phyloP scores from a whole-genome alignment of 306 rosid species.

The Fragaria iinumae region DNA sequence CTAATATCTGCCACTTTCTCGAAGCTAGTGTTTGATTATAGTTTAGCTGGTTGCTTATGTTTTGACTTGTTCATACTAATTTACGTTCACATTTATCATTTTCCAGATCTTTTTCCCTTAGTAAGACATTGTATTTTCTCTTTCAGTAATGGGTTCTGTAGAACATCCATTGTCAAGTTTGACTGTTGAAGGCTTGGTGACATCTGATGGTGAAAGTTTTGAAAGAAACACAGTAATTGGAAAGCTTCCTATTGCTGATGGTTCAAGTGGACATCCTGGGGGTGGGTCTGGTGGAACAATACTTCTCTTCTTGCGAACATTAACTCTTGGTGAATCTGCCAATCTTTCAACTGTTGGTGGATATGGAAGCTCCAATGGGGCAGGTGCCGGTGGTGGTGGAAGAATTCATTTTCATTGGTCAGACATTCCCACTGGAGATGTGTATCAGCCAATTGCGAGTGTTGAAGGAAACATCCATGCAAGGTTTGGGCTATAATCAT shows the following conservation, averaged over 20 bases:
- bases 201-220: slow-evolving; percentile 74
- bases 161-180: slow-evolving; percentile 88
- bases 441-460: slow-evolving; percentile 87
- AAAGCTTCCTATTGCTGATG: slow-evolving; percentile 29
- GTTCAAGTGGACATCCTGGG: slow-evolving; percentile 65
- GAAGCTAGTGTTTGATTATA: not conserved
- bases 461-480: slow-evolving; percentile 67
- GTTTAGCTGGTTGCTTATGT: not conserved
- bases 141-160: slow-evolving; percentile 80
- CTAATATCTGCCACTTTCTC: not conserved
- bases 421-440: slow-evolving; percentile 90
- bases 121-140: slow-evolving; percentile 23
- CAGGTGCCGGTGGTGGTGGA: slow-evolving; percentile 99
- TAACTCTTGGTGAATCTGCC: slow-evolving; percentile 68
- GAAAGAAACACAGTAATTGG: slow-evolving; percentile 33
- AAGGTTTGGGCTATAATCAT: slow-evolving; percentile 46
- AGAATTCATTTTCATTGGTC: slow-evolving; percentile 98
- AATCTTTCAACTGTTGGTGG: slow-evolving; percentile 86
- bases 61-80: slow-evolving; percentile 4
- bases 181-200: slow-evolving; percentile 70
- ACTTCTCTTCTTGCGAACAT: slow-evolving; percentile 68
- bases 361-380: slow-evolving; percentile 55
- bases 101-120: not conserved
- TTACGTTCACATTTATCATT: slow-evolving; percentile 9
- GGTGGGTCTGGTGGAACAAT: slow-evolving; percentile 98